Percentiles rank a stretch among this genome's conserved stretches.
Evolutionary conservation across 2,329 filamentous ascomycete genomes (phyloP).

Genomic region (Diaporthe batatas): DNA sequence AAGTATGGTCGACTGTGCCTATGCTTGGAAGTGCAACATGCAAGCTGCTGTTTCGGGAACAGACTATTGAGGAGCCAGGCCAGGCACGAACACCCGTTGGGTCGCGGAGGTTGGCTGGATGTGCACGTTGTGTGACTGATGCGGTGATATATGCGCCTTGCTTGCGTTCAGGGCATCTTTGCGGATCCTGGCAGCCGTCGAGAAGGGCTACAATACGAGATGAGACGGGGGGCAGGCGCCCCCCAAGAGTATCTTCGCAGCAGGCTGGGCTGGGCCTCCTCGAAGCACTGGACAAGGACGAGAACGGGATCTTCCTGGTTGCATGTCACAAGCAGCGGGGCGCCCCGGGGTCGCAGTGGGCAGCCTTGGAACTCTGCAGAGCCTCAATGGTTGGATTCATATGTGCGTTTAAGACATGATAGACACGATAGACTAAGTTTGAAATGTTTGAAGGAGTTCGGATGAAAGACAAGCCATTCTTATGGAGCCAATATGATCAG

Average conservation of each 20-base stretch:
- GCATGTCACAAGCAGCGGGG: neutral
- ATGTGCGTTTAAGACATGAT: neutral
- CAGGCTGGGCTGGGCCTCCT: neutral
- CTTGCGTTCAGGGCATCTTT: neutral
- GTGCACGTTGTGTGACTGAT: conserved; percentile 2
- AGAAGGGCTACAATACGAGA: neutral
- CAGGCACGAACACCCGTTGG: conserved; percentile 9
- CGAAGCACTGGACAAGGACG: neutral
- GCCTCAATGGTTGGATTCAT: neutral
- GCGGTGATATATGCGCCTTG: conserved; percentile 11
- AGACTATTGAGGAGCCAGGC: conserved; percentile 8
- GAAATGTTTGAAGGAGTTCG: neutral
- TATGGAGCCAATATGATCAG: neutral
- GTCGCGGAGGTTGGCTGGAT: neutral
- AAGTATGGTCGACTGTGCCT: neutral
- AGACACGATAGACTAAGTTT: neutral
- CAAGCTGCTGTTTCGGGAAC: conserved; percentile 13
- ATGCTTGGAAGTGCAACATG: conserved; percentile 27
- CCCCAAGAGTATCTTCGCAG: neutral
- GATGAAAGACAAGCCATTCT: neutral
- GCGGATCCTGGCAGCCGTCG: neutral
- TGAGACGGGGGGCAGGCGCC: neutral
- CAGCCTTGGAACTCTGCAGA: conserved; percentile 4
- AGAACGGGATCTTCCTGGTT: neutral
- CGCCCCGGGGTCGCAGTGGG: too few relatives aligned